phyloP scores from a whole-genome alignment of 148 eudicot species.

The Rhododendron williamsianum region DNA sequence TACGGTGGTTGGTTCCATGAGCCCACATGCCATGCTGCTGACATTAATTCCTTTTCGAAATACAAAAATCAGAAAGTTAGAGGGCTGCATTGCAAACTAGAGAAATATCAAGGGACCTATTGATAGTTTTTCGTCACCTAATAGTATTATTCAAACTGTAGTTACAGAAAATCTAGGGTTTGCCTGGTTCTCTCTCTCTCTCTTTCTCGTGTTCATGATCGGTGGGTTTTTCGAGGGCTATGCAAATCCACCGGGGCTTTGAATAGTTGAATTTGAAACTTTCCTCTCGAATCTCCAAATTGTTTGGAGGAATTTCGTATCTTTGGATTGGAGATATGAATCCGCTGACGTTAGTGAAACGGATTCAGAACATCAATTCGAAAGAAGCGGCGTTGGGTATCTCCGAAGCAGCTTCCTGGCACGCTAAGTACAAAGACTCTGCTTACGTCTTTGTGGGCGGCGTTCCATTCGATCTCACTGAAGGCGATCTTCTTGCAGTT shows the following conservation, averaged over 20 bases:
- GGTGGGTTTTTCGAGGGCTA: no score
- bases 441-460: conserved; percentile 91
- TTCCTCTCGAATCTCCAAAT: not conserved
- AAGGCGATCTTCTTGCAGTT: conserved; percentile 91
- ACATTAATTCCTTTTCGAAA: not conserved
- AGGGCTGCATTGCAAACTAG: not conserved
- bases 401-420: conserved; percentile 93
- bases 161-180: not conserved
- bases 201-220: not conserved
- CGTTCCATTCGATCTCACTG: conserved; percentile 83
- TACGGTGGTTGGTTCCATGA: no score
- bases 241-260: not conserved
- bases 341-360: conserved; percentile 81
- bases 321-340: conserved; percentile 44
- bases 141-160: not conserved
- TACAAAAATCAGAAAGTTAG: not conserved
- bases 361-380: conserved; percentile 72
- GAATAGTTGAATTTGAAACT: not conserved
- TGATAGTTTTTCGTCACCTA: not conserved
- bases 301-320: not conserved
- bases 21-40: not conserved
- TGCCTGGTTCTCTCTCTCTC: not conserved
- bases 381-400: conserved; percentile 77
- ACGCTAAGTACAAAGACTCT: conserved; percentile 77
- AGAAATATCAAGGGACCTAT: not conserved